Evolutionary conservation across 768 basidiomycete genomes (phyloP), one percentile per base, ranked within the genome.

Genomic region (Solioccasus polychromus): DNA sequence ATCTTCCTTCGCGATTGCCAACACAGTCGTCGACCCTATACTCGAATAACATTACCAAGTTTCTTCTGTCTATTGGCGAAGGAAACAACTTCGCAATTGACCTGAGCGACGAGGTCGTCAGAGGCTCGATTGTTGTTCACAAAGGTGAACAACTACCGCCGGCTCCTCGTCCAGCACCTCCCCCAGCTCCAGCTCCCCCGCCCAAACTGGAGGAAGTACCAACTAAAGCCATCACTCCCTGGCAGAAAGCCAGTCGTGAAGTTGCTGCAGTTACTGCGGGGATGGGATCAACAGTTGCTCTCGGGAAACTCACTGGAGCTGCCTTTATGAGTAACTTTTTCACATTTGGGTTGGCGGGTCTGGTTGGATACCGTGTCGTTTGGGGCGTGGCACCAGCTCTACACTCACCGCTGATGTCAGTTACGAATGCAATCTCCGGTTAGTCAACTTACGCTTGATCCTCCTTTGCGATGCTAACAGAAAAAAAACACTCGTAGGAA

Each of bases 41-140:
- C 63, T 93, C 91, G 6, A 93, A 93, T 67, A 93, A 93, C 58
- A 83, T 93, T 51, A 84, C 86, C 29, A 93, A 93, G 62, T 92
- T 93, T 68, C 74, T 93, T 35, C 72, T 92, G 14, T 91, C 90
- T 4, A 78, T 93, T 8, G 82, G 83, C 23, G 75, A 75, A 30
- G 76, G 83, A 35, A 74, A 72, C 35, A 78, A 71, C 36, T 92
- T 81, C 60, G 66, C 64, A 6, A 69, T 93, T 43, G 79, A 92
- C 59, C 72, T 92, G 14, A 77, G 78, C 14, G 91, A 93, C 55
- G 91, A 93, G 67, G 91, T 92, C 32, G 79, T 87, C 47, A 80
- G 90, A 38, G 88, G 90, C 8, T 82, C 90, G 3, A 73, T 92
- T 34, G 81, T 90, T 26, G 71, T 85, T 22, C 82, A 89, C 53